phyloP scores from a whole-genome alignment of 2,329 filamentous ascomycete genomes.

The Neobulgaria alba region DNA sequence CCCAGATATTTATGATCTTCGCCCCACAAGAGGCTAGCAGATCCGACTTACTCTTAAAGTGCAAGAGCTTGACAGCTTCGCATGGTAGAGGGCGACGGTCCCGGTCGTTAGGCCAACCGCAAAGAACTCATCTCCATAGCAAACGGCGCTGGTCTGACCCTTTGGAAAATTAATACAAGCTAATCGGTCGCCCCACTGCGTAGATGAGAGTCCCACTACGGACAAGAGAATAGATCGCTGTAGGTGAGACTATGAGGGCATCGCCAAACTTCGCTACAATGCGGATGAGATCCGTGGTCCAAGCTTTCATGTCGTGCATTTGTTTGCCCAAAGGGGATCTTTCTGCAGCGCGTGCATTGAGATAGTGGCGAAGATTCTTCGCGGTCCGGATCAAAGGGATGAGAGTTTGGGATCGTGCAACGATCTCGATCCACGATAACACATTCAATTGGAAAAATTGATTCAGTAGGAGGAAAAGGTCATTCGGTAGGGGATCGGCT shows the following conservation, averaged over 20 bases:
- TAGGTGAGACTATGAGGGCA: slow-evolving; percentile 23
- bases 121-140: slow-evolving; percentile 15
- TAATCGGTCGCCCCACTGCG: slow-evolving; percentile 25
- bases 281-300: slow-evolving; percentile 28
- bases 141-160: slow-evolving; percentile 11
- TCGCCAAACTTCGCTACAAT: slow-evolving; percentile 29
- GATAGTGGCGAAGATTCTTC: slow-evolving; percentile 23
- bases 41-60: slow-evolving; percentile 25
- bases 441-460: slow-evolving; percentile 25
- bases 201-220: slow-evolving; percentile 21
- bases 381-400: slow-evolving; percentile 18
- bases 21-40: slow-evolving; percentile 28
- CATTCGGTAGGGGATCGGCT: slow-evolving; percentile 11
- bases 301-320: slow-evolving; percentile 16
- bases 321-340: slow-evolving; percentile 13
- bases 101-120: slow-evolving; percentile 22
- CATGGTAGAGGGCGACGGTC: slow-evolving; percentile 18
- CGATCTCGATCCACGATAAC: slow-evolving; percentile 27
- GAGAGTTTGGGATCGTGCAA: slow-evolving; percentile 19
- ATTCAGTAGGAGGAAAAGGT: slow-evolving; percentile 17
- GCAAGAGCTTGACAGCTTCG: slow-evolving; percentile 27
- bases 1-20: slow-evolving; percentile 27
- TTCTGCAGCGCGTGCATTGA: slow-evolving; percentile 9
- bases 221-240: slow-evolving; percentile 30
- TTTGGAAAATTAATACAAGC: slow-evolving; percentile 15